Evolutionary conservation across 352 stramenopile species (phyloP).

Genomic region (Pythium periplocum): DNA sequence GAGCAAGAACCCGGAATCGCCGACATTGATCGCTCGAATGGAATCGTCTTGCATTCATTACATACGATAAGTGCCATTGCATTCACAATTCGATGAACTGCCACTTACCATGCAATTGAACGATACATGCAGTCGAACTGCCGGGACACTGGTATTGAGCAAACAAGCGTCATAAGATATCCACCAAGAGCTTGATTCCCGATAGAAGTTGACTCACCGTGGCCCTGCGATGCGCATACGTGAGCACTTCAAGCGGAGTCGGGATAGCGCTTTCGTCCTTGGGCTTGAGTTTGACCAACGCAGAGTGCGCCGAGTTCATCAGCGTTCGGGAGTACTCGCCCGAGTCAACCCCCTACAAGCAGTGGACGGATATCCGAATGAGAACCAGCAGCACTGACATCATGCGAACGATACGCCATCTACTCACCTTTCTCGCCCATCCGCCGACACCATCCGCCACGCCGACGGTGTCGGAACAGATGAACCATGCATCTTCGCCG

Average conservation of each 20-base stretch:
- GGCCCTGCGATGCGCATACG: constrained; percentile 54
- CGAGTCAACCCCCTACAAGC: constrained; percentile 69
- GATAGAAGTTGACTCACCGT: constrained; percentile 16
- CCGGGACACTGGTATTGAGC: constrained; percentile 41
- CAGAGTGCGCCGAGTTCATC: constrained; percentile 49
- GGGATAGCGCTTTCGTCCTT: constrained; percentile 21
- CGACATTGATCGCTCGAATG: constrained; percentile 89
- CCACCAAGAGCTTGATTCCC: no score
- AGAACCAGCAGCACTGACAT: not conserved
- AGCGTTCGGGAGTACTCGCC: constrained; percentile 84
- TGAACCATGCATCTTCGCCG: constrained; percentile 85
- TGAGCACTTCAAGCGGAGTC: constrained; percentile 66
- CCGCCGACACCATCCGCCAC: constrained; percentile 85
- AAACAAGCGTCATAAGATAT: no score
- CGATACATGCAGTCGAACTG: constrained; percentile 82
- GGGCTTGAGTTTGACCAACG: constrained; percentile 13
- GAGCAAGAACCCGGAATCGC: constrained; percentile 93
- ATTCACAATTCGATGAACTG: not conserved
- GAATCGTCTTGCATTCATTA: constrained; percentile 22
- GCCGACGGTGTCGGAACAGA: constrained; percentile 66
- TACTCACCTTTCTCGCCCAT: constrained; percentile 72
- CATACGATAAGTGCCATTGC: not conserved
- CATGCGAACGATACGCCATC: not conserved
- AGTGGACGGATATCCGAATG: not conserved
- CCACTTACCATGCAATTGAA: constrained; percentile 62